These are phyloP conservation scores for Psilocybe azurescens DNA, from an alignment of 768 basidiomycete species.

Conservation along the genomic window DNA sequence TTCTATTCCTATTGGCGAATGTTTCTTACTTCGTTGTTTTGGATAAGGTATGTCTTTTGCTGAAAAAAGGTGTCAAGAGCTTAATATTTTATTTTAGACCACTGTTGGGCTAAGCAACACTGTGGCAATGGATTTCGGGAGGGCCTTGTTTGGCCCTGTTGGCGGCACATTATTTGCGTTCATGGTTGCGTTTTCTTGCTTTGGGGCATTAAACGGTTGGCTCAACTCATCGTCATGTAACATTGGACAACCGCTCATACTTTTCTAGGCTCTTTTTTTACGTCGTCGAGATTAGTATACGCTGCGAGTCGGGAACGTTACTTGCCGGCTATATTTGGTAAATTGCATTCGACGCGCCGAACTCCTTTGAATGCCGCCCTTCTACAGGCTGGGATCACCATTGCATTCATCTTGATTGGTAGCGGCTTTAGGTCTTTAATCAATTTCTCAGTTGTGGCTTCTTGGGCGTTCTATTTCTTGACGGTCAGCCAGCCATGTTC, in stretches of 20 bases:
- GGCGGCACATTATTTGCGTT: conserved; percentile 88
- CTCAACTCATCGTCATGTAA: not conserved
- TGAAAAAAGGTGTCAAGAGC: not conserved
- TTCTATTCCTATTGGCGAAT: conserved; percentile 83
- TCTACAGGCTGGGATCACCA: conserved; percentile 77
- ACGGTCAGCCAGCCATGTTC: conserved; percentile 54
- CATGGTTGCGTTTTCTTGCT: conserved; percentile 93
- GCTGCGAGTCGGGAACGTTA: conserved; percentile 89
- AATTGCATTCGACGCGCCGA: conserved; percentile 70
- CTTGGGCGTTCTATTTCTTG: conserved; percentile 87
- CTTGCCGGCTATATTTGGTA: conserved; percentile 84
- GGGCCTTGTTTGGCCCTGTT: conserved; percentile 81
- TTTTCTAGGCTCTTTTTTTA: conserved; percentile 66
- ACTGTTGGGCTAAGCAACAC: conserved; percentile 84
- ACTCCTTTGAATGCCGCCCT: conserved; percentile 91
- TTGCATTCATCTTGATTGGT: conserved; percentile 80
- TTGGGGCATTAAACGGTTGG: conserved; percentile 90
- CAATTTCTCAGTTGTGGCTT: conserved; percentile 88
- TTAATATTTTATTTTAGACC: conserved; percentile 34
- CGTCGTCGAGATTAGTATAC: conserved; percentile 84
- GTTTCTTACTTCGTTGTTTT: conserved; percentile 92
- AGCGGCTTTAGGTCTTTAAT: conserved; percentile 89
- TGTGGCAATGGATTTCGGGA: conserved; percentile 91
- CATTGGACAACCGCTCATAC: conserved; percentile 14
- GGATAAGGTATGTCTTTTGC: conserved; percentile 60